phyloP scores from a whole-genome alignment of 2,329 filamentous ascomycete species.

The Hypoxylon sp. region DNA sequence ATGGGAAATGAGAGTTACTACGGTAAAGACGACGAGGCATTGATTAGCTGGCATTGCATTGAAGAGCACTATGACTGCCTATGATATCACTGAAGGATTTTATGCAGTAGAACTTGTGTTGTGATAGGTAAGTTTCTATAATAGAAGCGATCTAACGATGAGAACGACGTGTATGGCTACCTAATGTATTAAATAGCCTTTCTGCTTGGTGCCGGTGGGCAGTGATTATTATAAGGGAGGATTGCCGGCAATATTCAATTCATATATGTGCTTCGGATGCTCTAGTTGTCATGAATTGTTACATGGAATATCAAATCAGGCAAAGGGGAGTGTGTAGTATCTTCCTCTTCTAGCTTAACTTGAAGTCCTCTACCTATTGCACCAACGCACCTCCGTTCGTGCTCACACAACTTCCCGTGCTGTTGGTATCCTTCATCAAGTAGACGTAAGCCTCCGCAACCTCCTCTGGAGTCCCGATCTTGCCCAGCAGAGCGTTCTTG shows the following conservation, averaged over 20 bases:
- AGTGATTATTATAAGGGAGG: too few species aligned
- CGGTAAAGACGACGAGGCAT: neutral
- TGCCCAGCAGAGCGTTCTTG: constrained; percentile 43
- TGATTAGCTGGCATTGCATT: neutral
- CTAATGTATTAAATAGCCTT: too few species aligned
- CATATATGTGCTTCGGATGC: too few species aligned
- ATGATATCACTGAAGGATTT: too few species aligned
- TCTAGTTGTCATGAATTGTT: too few species aligned
- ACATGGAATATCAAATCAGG: too few species aligned
- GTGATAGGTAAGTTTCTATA: too few species aligned
- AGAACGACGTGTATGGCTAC: too few species aligned
- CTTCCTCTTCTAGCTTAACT: neutral
- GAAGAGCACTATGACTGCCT: neutral
- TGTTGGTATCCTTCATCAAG: constrained; percentile 60
- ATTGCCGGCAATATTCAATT: too few species aligned
- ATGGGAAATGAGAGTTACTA: neutral
- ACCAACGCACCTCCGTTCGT: constrained; percentile 35
- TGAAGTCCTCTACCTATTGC: constrained; percentile 9
- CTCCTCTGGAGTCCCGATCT: constrained; percentile 56
- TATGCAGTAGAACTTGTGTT: too few species aligned
- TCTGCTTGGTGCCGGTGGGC: too few species aligned
- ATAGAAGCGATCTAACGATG: too few species aligned
- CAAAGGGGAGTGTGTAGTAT: neutral
- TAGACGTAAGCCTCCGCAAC: constrained; percentile 62
- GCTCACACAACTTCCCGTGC: constrained; percentile 54